Evolutionary conservation across 2,329 filamentous ascomycete genomes (phyloP).

Genomic region (Aureobasidium pullulans): DNA sequence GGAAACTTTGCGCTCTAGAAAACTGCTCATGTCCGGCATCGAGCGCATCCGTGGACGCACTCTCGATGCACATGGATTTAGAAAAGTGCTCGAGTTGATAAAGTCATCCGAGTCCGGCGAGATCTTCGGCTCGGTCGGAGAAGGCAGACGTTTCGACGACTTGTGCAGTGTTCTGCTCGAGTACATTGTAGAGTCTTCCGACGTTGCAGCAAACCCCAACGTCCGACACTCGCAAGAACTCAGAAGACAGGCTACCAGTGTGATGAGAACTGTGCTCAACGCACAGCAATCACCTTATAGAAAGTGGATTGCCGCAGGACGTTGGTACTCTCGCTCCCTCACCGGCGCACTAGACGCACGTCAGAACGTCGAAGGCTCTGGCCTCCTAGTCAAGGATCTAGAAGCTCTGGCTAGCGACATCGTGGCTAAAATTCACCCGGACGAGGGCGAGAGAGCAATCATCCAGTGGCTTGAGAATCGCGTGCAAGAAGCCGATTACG

Average conservation of each 20-base stretch:
- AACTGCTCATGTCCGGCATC: conserved; percentile 67
- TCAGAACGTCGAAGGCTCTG: conserved; percentile 58
- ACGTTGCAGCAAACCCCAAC: conserved; percentile 22
- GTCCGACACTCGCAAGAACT: conserved; percentile 45
- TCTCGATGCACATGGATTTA: conserved; percentile 75
- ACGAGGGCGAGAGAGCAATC: conserved; percentile 39
- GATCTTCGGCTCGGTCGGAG: conserved; percentile 53
- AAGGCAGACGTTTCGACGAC: conserved; percentile 64
- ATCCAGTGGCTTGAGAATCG: conserved; percentile 36
- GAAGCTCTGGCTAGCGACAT: conserved; percentile 68
- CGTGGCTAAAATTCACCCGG: conserved; percentile 55
- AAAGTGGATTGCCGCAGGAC: conserved; percentile 12
- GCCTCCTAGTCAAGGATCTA: conserved; percentile 66
- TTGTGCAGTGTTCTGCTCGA: conserved; percentile 62
- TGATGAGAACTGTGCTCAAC: conserved; percentile 64
- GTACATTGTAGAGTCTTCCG: conserved; percentile 52
- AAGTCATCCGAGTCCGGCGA: conserved; percentile 53
- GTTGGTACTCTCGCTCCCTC: conserved; percentile 61
- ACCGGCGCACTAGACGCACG: conserved; percentile 60
- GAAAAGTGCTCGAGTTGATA: conserved; percentile 67
- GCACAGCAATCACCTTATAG: conserved; percentile 57
- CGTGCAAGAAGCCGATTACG: conserved; percentile 57
- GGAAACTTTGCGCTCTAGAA: conserved; percentile 39
- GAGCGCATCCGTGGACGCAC: conserved; percentile 62
- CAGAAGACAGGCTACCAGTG: conserved; percentile 65